Evolutionary conservation across 257 asterid genomes (phyloP).

Genomic region (Solanum tarijense): DNA sequence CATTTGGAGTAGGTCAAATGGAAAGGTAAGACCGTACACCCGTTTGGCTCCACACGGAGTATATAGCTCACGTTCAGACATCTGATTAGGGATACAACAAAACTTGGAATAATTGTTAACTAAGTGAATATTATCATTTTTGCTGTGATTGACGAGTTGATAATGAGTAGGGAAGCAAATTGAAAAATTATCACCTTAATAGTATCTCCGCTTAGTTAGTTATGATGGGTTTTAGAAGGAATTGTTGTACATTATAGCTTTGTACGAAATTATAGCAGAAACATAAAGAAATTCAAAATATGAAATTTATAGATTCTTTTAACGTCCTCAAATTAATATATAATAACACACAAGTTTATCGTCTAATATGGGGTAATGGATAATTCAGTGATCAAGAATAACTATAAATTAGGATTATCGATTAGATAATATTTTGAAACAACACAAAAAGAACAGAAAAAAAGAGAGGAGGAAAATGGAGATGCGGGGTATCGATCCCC

Average conservation of each 20-base stretch:
- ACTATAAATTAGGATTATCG: too few species aligned
- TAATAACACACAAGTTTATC: too few species aligned
- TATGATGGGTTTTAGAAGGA: too few species aligned
- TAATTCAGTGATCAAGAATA: neutral
- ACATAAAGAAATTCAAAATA: too few species aligned
- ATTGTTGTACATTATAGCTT: too few species aligned
- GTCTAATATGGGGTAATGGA: too few species aligned
- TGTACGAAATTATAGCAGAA: too few species aligned
- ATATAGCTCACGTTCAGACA: too few species aligned
- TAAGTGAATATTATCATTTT: neutral
- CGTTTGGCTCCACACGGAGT: fast-evolving
- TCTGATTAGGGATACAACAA: too few species aligned
- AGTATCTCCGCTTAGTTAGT: neutral
- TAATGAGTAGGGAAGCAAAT: neutral
- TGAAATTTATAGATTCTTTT: too few species aligned
- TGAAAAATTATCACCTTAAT: neutral
- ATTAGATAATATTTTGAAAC: too few species aligned
- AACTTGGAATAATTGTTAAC: neutral
- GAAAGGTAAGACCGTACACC: neutral
- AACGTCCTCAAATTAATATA: too few species aligned
- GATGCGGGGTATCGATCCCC: constrained; percentile 48
- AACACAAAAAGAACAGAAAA: neutral
- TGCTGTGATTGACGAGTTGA: neutral
- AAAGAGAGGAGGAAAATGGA: neutral
- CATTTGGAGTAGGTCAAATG: neutral